Percentiles rank a stretch among this genome's conserved stretches.
phyloP scores from a whole-genome alignment of 2,329 filamentous ascomycete genomes.

The Claviceps purpurea region DNA sequence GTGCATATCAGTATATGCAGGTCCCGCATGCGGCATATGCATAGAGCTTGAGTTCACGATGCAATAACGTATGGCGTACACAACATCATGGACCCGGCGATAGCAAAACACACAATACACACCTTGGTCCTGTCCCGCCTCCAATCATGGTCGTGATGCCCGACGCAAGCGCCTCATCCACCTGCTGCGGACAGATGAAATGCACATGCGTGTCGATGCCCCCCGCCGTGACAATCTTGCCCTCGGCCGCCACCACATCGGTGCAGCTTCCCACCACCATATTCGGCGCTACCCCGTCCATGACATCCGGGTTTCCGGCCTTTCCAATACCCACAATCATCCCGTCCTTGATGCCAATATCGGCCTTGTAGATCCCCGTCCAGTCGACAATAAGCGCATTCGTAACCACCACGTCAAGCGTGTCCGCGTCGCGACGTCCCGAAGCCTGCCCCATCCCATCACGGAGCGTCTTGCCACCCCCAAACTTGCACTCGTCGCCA shows the following conservation, averaged over 20 bases:
- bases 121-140: conserved; percentile 84
- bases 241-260: conserved; percentile 82
- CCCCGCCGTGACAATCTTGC: conserved; percentile 81
- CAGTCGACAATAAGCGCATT: conserved; percentile 88
- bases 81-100: too few species aligned
- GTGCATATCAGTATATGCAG: too few species aligned
- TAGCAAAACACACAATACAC: conserved; percentile 11
- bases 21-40: too few species aligned
- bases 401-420: conserved; percentile 72
- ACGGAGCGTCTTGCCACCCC: conserved; percentile 82
- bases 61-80: not conserved
- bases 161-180: conserved; percentile 66
- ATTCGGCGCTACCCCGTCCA: conserved; percentile 68
- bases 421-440: conserved; percentile 56
- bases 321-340: conserved; percentile 83
- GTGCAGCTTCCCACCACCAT: conserved; percentile 81
- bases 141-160: conserved; percentile 86
- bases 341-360: conserved; percentile 85
- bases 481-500: conserved; percentile 91
- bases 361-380: conserved; percentile 88
- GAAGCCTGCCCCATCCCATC: conserved; percentile 94
- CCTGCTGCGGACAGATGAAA: conserved; percentile 90
- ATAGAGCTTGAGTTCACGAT: too few species aligned
- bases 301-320: conserved; percentile 92
- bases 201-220: conserved; percentile 87